Conservation (phyloP, 2,329 filamentous ascomycete genomes). For the Pyricularia pennisetigena region DNA sequence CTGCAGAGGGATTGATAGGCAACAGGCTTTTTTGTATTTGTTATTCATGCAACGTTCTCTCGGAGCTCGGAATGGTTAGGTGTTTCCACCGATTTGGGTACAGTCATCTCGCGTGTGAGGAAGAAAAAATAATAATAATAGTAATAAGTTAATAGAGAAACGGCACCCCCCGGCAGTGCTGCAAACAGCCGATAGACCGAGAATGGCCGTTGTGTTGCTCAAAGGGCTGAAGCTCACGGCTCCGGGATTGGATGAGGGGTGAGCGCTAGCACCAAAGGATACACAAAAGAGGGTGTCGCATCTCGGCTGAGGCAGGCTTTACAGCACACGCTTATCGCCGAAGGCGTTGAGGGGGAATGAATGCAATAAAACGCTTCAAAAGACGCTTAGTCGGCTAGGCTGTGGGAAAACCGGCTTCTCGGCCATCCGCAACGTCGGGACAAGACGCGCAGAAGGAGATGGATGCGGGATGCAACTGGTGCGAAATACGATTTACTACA, state of each 20-base stretch:
- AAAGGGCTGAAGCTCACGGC: neutral
- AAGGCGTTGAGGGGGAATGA: neutral
- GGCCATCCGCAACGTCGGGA: neutral
- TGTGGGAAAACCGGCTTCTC: neutral
- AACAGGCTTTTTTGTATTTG: neutral
- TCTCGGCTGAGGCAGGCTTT: neutral
- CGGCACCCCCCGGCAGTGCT: neutral
- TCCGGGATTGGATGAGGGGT: neutral
- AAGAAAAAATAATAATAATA: neutral
- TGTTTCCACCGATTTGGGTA: neutral
- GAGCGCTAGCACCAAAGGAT: neutral
- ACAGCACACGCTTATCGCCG: neutral
- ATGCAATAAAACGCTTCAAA: neutral
- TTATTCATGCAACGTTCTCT: neutral
- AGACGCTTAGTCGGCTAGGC: neutral
- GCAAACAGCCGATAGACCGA: neutral
- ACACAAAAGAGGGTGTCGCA: neutral
- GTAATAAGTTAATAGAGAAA: neutral
- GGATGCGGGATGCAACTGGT: neutral
- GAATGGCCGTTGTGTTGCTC: neutral
- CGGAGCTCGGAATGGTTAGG: neutral
- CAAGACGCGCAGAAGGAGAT: neutral
- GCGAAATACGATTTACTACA: neutral
- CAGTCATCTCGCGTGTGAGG: neutral
- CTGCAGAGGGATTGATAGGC: neutral